Evolutionary conservation across 75 land plant genomes (phyloP).

Genomic region (Picea sitchensis): DNA sequence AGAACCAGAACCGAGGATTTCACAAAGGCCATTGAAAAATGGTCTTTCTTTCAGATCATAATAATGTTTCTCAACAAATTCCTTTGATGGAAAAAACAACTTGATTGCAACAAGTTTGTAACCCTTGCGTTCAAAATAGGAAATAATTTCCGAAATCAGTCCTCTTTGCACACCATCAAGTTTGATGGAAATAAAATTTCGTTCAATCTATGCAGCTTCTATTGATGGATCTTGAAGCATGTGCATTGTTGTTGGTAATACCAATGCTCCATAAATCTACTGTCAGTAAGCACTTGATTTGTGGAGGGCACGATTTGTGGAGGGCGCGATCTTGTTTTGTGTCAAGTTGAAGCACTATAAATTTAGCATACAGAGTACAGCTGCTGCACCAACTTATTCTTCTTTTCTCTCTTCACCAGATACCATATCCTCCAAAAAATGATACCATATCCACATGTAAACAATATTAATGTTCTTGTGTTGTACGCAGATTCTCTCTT

Average conservation of each 20-base stretch:
- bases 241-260: conserved; percentile 31
- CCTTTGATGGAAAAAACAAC: conserved; percentile 82
- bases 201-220: conserved; percentile 89
- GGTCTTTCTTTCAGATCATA: conserved; percentile 87
- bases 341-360: too few species aligned
- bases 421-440: too few species aligned
- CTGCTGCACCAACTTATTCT: too few species aligned
- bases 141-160: conserved; percentile 85
- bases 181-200: conserved; percentile 96
- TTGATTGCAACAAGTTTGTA: conserved; percentile 94
- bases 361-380: too few species aligned
- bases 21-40: conserved; percentile 90
- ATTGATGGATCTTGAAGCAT: conserved; percentile 71
- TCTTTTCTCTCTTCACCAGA: too few species aligned
- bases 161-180: conserved; percentile 98
- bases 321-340: too few species aligned
- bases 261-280: too few species aligned
- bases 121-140: conserved; percentile 91
- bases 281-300: too few species aligned
- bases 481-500: too few species aligned
- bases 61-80: conserved; percentile 89
- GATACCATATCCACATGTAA: too few species aligned
- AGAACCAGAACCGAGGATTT: conserved; percentile 93
- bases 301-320: too few species aligned
- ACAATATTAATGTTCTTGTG: too few species aligned